Percentiles rank a stretch among this genome's conserved stretches.
phyloP scores from a whole-genome alignment of 148 eudicot genomes.

The Polygonum maritimum region DNA sequence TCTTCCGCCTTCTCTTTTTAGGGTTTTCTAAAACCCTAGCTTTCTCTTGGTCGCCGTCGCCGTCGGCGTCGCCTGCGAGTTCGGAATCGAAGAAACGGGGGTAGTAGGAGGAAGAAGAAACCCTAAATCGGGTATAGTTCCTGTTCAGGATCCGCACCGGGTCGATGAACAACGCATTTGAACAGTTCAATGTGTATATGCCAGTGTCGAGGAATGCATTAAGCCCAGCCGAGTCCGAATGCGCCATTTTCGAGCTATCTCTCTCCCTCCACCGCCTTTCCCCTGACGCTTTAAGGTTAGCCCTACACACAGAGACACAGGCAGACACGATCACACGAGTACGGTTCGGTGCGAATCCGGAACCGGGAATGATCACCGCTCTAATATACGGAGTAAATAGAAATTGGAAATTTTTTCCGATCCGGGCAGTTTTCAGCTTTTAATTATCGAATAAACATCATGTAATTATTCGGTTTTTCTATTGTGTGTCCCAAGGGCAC shows the following conservation, averaged over 20 bases:
- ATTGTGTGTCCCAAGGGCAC: too few relatives aligned
- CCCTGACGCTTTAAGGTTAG: too few relatives aligned
- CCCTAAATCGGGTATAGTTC: slow-evolving; percentile 52
- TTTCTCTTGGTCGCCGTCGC: slow-evolving; percentile 4
- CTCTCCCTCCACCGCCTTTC: slow-evolving; percentile 9
- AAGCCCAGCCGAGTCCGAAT: slow-evolving; percentile 16
- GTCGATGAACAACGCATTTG: slow-evolving; percentile 53
- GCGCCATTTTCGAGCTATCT: slow-evolving; percentile 38
- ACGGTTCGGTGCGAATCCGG: too few relatives aligned
- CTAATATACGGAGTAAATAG: too few relatives aligned
- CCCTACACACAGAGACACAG: too few relatives aligned
- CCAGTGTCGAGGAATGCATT: slow-evolving; percentile 39
- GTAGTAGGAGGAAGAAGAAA: slow-evolving; percentile 63
- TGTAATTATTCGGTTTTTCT: too few relatives aligned
- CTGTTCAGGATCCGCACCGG: slow-evolving; percentile 70
- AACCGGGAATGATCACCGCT: too few relatives aligned
- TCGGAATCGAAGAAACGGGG: slow-evolving; percentile 56
- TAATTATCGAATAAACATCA: too few relatives aligned
- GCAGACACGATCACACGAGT: too few relatives aligned
- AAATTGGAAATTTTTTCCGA: too few relatives aligned
- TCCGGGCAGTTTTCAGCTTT: too few relatives aligned
- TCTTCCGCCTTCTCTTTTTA: slow-evolving; percentile 47
- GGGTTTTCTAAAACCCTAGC: slow-evolving; percentile 12
- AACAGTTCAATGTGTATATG: slow-evolving; percentile 37
- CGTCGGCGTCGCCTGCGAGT: background rate